These are phyloP conservation scores for Marasmius oreades DNA, from an alignment of 1,284 basidiomycete species.

Conservation along the genomic window DNA sequence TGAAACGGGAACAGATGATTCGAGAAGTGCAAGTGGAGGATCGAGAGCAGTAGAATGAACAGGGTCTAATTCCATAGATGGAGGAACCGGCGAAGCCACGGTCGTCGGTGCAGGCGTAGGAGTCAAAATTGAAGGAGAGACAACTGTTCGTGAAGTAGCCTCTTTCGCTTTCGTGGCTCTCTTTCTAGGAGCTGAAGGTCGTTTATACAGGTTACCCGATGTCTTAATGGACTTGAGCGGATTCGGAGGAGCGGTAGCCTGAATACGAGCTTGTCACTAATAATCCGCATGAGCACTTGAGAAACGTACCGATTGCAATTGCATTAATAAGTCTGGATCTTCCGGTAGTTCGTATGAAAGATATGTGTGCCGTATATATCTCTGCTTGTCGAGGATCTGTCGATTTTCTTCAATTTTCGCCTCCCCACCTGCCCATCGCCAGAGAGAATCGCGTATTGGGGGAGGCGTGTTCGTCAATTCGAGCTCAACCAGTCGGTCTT, in stretches of 20 bases:
- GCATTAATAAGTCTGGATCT: conserved; percentile 45
- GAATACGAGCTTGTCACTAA: not conserved
- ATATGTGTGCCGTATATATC: conserved; percentile 41
- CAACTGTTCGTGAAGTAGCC: not conserved
- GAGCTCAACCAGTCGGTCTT: conserved; percentile 41
- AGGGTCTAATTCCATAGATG: not conserved
- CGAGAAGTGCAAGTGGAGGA: no score
- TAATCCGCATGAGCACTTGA: not conserved
- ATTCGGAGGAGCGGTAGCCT: conserved; percentile 48
- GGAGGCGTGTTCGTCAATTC: conserved; percentile 41
- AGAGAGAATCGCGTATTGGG: conserved; percentile 50
- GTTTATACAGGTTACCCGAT: conserved; percentile 18
- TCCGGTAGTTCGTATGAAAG: conserved; percentile 54
- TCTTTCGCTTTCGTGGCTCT: not conserved
- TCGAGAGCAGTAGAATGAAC: not conserved
- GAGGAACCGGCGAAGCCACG: not conserved
- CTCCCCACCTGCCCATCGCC: conserved; percentile 54
- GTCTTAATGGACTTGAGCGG: conserved; percentile 52
- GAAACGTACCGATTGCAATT: conserved; percentile 52
- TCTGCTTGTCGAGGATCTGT: conserved; percentile 38
- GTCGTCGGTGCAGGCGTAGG: not conserved
- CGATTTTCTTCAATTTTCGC: conserved; percentile 41
- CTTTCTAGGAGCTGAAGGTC: conserved; percentile 24
- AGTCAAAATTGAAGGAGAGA: not conserved
- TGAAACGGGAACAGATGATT: not conserved